Conservation (phyloP, 495 filamentous ascomycete genomes). For the Annulohypoxylon maeteangense region DNA sequence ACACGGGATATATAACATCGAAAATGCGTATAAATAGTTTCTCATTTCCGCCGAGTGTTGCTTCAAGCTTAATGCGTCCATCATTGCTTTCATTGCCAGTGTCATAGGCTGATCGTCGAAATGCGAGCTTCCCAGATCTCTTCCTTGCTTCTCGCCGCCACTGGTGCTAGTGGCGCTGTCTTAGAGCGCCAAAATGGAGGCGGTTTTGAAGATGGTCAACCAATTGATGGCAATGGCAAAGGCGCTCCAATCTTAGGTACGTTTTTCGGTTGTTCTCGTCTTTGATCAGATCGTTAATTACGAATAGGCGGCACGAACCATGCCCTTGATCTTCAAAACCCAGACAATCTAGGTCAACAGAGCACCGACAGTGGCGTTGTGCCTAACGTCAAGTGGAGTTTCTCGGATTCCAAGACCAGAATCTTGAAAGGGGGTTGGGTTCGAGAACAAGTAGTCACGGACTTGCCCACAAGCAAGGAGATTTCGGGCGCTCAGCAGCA, state of each 20-base stretch:
- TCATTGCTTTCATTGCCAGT: background rate
- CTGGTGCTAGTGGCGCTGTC: slow-evolving; percentile 27
- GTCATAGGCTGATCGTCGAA: background rate
- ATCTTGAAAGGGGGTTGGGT: slow-evolving; percentile 71
- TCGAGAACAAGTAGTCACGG: slow-evolving; percentile 70
- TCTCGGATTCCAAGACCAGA: slow-evolving; percentile 69
- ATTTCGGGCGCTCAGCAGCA: slow-evolving; percentile 72
- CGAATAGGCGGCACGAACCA: slow-evolving; percentile 60
- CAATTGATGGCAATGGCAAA: slow-evolving; percentile 65
- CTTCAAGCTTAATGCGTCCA: background rate
- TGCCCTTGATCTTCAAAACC: slow-evolving; percentile 66
- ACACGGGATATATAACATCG: slow-evolving; percentile 14
- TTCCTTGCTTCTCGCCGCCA: slow-evolving; percentile 36
- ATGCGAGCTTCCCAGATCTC: slow-evolving; percentile 43
- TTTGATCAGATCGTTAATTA: slow-evolving; percentile 18
- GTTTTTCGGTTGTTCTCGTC: slow-evolving; percentile 5
- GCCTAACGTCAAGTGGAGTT: slow-evolving; percentile 72
- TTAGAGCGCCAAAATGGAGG: slow-evolving; percentile 45
- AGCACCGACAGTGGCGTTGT: slow-evolving; percentile 69
- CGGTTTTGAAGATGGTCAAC: slow-evolving; percentile 61
- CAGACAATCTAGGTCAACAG: slow-evolving; percentile 67
- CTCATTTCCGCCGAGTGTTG: background rate
- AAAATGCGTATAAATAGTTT: slow-evolving; percentile 9
- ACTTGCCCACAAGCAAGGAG: slow-evolving; percentile 68
- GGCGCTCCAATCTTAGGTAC: slow-evolving; percentile 66